These are phyloP conservation scores for Apiosordaria backusii DNA, from an alignment of 495 filamentous ascomycete genomes.

Conservation along the genomic window DNA sequence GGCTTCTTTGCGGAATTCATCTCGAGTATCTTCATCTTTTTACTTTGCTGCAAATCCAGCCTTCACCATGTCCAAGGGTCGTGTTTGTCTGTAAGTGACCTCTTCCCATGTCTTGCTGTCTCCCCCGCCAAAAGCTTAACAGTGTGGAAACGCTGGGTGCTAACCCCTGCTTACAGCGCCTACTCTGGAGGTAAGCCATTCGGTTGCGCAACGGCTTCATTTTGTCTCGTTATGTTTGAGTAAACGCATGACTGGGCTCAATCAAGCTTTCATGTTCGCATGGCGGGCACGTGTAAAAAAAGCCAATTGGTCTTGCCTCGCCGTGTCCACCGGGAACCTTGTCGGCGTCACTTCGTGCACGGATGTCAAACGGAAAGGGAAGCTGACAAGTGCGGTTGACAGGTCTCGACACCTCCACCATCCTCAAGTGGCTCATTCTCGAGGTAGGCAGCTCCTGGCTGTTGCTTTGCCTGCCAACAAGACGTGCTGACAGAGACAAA, in stretches of 20 bases:
- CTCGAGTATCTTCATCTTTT: neutral
- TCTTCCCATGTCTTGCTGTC: conserved; percentile 4
- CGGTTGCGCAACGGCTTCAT: neutral
- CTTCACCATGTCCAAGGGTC: conserved; percentile 39
- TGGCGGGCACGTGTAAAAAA: neutral
- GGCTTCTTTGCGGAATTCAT: neutral
- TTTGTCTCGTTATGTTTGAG: neutral
- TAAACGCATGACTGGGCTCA: neutral
- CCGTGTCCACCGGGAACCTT: neutral
- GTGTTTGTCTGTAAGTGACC: conserved; percentile 44
- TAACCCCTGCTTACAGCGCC: conserved; percentile 34
- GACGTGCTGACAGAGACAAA: conserved; percentile 42
- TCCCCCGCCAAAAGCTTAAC: neutral
- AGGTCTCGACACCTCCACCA: conserved; percentile 62
- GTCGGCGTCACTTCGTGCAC: conserved; percentile 1
- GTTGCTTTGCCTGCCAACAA: neutral
- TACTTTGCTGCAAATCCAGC: neutral
- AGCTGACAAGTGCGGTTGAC: conserved; percentile 12
- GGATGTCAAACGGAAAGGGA: neutral
- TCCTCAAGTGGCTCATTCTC: conserved; percentile 62
- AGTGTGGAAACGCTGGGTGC: neutral
- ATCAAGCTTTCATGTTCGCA: neutral
- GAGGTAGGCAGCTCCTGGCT: conserved; percentile 32
- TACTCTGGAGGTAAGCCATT: conserved; percentile 41
- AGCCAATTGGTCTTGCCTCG: neutral